These are phyloP conservation scores for Daldinia sp. DNA, from an alignment of 2,329 filamentous ascomycete species.

Conservation along the genomic window DNA sequence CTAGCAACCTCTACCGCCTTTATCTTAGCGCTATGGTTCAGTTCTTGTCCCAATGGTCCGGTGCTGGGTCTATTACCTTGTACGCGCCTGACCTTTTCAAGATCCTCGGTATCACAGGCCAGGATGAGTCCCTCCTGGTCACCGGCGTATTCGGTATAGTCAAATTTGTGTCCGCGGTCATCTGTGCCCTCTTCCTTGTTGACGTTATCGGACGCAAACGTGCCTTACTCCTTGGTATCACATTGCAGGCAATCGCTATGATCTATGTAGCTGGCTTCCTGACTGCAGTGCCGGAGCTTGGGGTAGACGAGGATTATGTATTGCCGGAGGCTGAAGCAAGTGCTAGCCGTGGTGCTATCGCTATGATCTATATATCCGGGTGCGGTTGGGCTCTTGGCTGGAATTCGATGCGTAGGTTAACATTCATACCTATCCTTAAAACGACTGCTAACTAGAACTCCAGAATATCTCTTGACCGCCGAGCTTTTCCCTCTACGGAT, in stretches of 20 bases:
- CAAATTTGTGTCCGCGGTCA: constrained; percentile 74
- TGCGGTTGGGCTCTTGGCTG: constrained; percentile 78
- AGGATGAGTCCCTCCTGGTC: constrained; percentile 76
- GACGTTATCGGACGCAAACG: constrained; percentile 83
- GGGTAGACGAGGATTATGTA: constrained; percentile 61
- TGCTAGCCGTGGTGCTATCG: constrained; percentile 75
- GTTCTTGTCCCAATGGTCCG: constrained; percentile 79
- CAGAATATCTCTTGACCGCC: constrained; percentile 78
- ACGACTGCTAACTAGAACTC: neutral
- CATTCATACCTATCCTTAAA: neutral
- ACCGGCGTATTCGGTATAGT: constrained; percentile 82
- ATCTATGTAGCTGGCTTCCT: constrained; percentile 72
- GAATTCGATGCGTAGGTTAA: constrained; percentile 71
- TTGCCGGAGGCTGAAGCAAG: constrained; percentile 63
- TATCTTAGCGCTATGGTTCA: constrained; percentile 77
- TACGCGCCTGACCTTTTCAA: constrained; percentile 81
- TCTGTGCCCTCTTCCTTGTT: constrained; percentile 82
- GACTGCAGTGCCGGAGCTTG: constrained; percentile 70
- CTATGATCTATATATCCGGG: constrained; percentile 78
- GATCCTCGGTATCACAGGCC: constrained; percentile 76
- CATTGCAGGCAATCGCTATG: constrained; percentile 70
- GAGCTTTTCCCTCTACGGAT: constrained; percentile 83
- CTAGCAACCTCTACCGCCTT: constrained; percentile 78
- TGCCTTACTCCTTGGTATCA: constrained; percentile 70
- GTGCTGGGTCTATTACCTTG: constrained; percentile 79